Evolutionary conservation across 441 rosid genomes (phyloP), one percentile per base, ranked within the genome.

Genomic region (Geranium incanum): DNA sequence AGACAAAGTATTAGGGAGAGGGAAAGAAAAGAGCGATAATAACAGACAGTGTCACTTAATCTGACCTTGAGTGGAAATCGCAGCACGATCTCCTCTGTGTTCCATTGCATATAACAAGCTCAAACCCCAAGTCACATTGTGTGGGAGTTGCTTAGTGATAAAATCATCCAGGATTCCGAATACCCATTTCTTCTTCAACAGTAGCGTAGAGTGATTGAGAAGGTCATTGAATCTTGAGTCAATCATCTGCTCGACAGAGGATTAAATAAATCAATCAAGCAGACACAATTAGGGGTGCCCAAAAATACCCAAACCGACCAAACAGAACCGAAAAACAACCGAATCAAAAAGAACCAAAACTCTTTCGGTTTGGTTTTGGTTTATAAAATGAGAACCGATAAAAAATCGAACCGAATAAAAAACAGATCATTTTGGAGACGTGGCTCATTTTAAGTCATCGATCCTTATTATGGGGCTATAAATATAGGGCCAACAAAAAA

Each of bases 81-180:
- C 78, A 67, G 96, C 97, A 81, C 96, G 84, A 77, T 93, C 97
- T 77, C 99, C 98, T 78, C 78, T 87, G 87, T 93, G 97, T 78
- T 96, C 99, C 75, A 96, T 71, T 55, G 97, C 98, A 83, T 96
- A 96, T 81, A 96, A 73, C 84, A 96, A 85, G 79, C 99, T 96
- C 89, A 96, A 86, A 41, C 97, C 93, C 98, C 97, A 96, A 12
- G 99, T 96, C 73, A 96, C 99, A 77, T 96, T 96, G 83, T 93
- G 87, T 21, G 99, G 99, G 36, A 96, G 96, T 81, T 96, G 99
- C 84, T 93, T 96, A n/a, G 99, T 96, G 67, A 96, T 93, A 79
- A 93, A 96, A 82, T 91, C 96, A 82, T 96, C 98, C 15, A 96
- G 77, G 75, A 96, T 85, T 57, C 97, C 99, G 75, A 85, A 93